These are phyloP conservation scores for Ophiostoma perfectum DNA, from an alignment of 2,329 filamentous ascomycete genomes.

Conservation along the genomic window DNA sequence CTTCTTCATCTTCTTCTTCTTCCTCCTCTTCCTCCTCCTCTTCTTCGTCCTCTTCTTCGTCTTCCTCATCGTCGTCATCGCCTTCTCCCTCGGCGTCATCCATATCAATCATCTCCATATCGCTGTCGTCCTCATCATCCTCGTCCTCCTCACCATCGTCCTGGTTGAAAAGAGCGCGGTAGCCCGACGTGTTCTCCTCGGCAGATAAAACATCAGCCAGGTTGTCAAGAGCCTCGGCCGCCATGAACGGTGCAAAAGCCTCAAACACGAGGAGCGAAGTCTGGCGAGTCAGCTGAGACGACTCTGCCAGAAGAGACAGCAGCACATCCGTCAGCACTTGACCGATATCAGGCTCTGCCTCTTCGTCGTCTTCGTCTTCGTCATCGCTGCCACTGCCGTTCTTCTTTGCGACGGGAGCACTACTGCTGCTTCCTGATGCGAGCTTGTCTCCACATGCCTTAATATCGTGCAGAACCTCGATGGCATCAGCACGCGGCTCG, in stretches of 20 bases:
- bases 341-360: constrained; percentile 45
- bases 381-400: constrained; percentile 37
- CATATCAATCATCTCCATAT: constrained; percentile 38
- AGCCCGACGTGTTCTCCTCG: constrained; percentile 75
- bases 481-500: constrained; percentile 70
- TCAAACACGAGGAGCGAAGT: constrained; percentile 85
- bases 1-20: constrained; percentile 25
- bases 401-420: background rate
- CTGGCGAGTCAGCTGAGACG: constrained; percentile 76
- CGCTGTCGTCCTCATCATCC: constrained; percentile 39
- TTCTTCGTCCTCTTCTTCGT: constrained; percentile 32
- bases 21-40: constrained; percentile 39
- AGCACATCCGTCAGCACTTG: constrained; percentile 80
- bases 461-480: constrained; percentile 78
- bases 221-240: constrained; percentile 62
- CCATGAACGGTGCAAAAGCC: constrained; percentile 71
- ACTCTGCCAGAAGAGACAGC: constrained; percentile 81
- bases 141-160: constrained; percentile 35
- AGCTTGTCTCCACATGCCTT: constrained; percentile 66
- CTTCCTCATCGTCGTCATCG: constrained; percentile 38
- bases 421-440: constrained; percentile 38
- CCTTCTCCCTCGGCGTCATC: constrained; percentile 37
- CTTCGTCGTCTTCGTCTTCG: background rate
- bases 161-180: constrained; percentile 75
- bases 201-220: constrained; percentile 65